Evolutionary conservation across 2,329 filamentous ascomycete species (phyloP).

Genomic region (Fusarium clavum): DNA sequence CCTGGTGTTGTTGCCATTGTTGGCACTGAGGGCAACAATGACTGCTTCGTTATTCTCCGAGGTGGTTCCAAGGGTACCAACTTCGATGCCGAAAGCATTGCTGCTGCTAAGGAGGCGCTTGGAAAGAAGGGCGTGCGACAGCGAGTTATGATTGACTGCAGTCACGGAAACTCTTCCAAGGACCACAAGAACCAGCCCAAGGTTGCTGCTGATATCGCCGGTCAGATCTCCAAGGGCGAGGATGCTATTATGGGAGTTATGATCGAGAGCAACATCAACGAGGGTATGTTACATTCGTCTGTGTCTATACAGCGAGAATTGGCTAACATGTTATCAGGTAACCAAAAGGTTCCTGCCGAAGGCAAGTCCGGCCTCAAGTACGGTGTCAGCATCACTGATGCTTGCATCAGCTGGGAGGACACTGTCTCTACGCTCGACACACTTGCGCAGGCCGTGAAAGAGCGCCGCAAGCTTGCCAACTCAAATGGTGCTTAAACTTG

Average conservation of each 20-base stretch:
- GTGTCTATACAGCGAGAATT: background rate
- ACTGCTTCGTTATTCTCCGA: conserved; percentile 95
- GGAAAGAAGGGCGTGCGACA: conserved; percentile 77
- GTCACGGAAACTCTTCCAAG: conserved; percentile 95
- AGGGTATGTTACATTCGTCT: conserved; percentile 67
- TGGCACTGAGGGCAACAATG: conserved; percentile 92
- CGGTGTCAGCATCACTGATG: conserved; percentile 96
- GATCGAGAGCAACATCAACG: conserved; percentile 98
- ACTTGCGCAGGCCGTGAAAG: conserved; percentile 83
- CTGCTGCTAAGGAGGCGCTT: conserved; percentile 83
- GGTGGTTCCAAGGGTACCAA: conserved; percentile 95
- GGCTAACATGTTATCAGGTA: conserved; percentile 62
- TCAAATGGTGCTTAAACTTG: conserved; percentile 38
- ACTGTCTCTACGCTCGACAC: conserved; percentile 82
- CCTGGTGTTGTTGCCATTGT: conserved; percentile 95
- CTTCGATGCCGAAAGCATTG: conserved; percentile 87
- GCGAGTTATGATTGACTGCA: conserved; percentile 97
- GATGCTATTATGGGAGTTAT: conserved; percentile 94
- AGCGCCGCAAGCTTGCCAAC: conserved; percentile 55
- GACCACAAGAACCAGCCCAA: conserved; percentile 98
- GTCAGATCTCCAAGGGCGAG: conserved; percentile 88
- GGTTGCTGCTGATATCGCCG: conserved; percentile 83
- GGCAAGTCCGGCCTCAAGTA: conserved; percentile 88
- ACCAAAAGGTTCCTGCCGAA: conserved; percentile 90
- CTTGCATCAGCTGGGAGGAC: conserved; percentile 94